These are phyloP conservation scores for Populus pruinosa DNA, from an alignment of 345 rosid genomes.

Conservation along the genomic window DNA sequence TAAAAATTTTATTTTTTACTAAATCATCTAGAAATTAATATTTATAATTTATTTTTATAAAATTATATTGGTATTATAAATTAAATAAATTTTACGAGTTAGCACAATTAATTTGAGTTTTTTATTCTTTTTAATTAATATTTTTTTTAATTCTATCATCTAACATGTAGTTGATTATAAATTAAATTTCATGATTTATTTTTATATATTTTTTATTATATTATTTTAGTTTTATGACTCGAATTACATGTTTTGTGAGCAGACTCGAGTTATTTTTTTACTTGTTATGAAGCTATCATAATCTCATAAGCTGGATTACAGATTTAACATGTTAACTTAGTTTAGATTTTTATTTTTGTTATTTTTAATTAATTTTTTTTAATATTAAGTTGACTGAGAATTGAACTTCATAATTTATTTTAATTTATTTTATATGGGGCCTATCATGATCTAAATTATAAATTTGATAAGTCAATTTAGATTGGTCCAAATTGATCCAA, in stretches of 20 bases:
- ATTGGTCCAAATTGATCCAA: accelerated
- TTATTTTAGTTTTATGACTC: accelerated
- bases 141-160: too few relatives aligned
- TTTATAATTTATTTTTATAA: too few relatives aligned
- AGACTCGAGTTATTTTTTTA: too few relatives aligned
- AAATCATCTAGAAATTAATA: accelerated
- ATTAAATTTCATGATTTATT: too few relatives aligned
- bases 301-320: accelerated
- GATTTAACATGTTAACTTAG: accelerated
- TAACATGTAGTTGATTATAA: too few relatives aligned
- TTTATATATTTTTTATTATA: accelerated
- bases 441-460: accelerated
- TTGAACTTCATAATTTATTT: accelerated
- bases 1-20: too few relatives aligned
- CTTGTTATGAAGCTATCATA: accelerated
- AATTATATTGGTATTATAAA: accelerated
- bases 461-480: too few relatives aligned
- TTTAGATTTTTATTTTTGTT: too few relatives aligned
- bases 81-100: accelerated
- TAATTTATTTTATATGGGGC: accelerated
- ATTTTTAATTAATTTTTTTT: too few relatives aligned
- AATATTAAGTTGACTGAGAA: accelerated
- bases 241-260: accelerated
- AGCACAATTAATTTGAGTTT: too few relatives aligned
- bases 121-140: accelerated